phyloP scores from a whole-genome alignment of 805 yeast genomes.

The Wickerhamiella dianesei region DNA sequence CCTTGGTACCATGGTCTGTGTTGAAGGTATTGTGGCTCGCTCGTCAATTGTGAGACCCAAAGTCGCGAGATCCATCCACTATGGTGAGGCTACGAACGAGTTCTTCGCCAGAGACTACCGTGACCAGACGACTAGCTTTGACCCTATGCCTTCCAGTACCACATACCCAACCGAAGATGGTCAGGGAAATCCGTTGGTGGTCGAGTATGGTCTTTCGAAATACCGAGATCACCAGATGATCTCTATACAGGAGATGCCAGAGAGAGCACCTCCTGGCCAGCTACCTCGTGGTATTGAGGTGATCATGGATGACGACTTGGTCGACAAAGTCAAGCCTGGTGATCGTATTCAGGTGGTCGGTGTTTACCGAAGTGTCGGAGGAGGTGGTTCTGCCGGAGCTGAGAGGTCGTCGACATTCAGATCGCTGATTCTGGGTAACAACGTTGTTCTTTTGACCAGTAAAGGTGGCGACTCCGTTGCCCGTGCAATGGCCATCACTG shows the following conservation, averaged over 20 bases:
- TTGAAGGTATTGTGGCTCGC: conserved; percentile 92
- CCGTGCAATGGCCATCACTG: conserved; percentile 64
- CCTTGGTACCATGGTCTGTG: conserved; percentile 67
- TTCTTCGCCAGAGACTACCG: conserved; percentile 86
- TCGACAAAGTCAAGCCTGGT: conserved; percentile 87
- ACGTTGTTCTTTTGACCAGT: conserved; percentile 78
- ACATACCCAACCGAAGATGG: conserved; percentile 87
- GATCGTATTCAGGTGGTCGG: conserved; percentile 92
- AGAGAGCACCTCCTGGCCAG: conserved; percentile 95
- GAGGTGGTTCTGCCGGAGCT: conserved; percentile 30
- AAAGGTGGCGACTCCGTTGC: conserved; percentile 50
- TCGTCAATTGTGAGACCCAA: conserved; percentile 91
- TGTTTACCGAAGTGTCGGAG: conserved; percentile 83
- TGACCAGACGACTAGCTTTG: conserved; percentile 84
- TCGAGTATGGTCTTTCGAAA: conserved; percentile 87
- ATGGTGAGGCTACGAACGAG: conserved; percentile 67
- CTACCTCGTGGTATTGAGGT: conserved; percentile 87
- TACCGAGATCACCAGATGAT: conserved; percentile 90
- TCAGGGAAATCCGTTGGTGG: conserved; percentile 73
- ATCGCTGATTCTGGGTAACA: conserved; percentile 77
- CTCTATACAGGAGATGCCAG: conserved; percentile 95
- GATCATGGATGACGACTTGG: conserved; percentile 87
- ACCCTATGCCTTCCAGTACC: conserved; percentile 69
- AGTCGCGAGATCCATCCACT: conserved; percentile 80
- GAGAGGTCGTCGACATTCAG: conserved; percentile 43